Evolutionary conservation across 345 rosid species (phyloP), one percentile per base, ranked within the genome.

Genomic region (Populus alba): DNA sequence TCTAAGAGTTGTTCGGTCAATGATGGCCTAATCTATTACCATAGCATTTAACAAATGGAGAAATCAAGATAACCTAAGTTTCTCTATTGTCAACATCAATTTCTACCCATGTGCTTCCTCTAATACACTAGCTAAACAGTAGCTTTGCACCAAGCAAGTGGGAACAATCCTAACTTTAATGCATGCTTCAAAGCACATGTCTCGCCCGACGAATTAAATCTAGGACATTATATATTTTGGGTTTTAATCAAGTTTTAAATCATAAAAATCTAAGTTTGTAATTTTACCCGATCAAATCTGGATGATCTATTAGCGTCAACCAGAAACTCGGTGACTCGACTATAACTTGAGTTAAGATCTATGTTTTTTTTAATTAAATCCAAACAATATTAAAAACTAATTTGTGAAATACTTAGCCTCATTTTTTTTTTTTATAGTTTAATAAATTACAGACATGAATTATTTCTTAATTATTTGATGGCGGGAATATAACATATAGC

Each of bases 71-170:
- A 23, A 23, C 6, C 29, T 11, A 3, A n/a, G 27, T 43, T 43
- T 53, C 41, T 62, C 31, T n/a, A 27, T 43, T 43, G 70, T 82
- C 78, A 59, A 39, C 70, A 71, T 71, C 78, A 80, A 51, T 65
- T n/a, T n/a, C 73, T 49, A 47, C 25, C 77, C 75, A 78, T 73
- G 78, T 78, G 80, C 76, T 68, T 78, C 16, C 57, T 76, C 65
- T 33, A 61, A 83, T 41, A 77, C 79, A 59, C 41, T 23, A 27
- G 35, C 75, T 41, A 37, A 76, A 68, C 75, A 83, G 72, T 66
- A 83, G 37, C 68, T 29, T 73, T 57, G 74, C 81, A 73, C 71
- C 81, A 63, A 43, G 72, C 82, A 78, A 78, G 88, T 80, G 86
- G 88, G 75, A 27, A 71, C 71, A 55, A 22, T 55, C 7, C 20